Conservation (phyloP, 2,329 filamentous ascomycete species). For the Xylaria multiplex region DNA sequence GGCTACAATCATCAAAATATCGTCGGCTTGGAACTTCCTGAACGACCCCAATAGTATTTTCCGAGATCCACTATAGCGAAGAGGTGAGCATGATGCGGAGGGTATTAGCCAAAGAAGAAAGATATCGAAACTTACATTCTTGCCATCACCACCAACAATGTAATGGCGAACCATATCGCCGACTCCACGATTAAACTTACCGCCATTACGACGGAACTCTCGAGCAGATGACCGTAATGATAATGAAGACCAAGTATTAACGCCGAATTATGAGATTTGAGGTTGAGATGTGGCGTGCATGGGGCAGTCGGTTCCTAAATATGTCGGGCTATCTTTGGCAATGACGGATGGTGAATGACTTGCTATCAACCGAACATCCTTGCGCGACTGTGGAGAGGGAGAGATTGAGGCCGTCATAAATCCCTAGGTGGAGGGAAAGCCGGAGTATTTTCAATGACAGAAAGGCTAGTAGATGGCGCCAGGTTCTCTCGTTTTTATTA, state of each 20-base stretch:
- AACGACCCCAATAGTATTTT: constrained; percentile 56
- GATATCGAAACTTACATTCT: constrained; percentile 52
- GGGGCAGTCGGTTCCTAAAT: background rate
- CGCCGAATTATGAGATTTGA: background rate
- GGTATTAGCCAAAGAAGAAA: constrained; percentile 7
- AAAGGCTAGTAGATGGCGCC: background rate
- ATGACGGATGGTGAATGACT: constrained; percentile 6
- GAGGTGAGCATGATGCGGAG: background rate
- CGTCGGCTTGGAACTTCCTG: constrained; percentile 63
- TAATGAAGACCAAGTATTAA: background rate
- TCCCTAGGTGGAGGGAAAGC: background rate
- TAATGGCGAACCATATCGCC: constrained; percentile 53
- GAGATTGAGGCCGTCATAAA: constrained; percentile 6
- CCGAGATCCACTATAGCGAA: constrained; percentile 50
- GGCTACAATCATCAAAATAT: constrained; percentile 65
- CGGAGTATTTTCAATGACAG: background rate
- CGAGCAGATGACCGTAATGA: background rate
- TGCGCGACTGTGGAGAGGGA: background rate
- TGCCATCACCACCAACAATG: constrained; percentile 51
- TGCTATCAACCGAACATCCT: background rate
- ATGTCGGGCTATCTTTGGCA: background rate
- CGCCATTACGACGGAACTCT: constrained; percentile 53
- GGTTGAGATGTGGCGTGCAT: background rate
- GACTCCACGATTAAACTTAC: constrained; percentile 38
- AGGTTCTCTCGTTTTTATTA: background rate